Percentiles rank a stretch among this genome's conserved stretches.
Conservation (phyloP, 805 yeast species). For the Diddensiella caesifluorescens region DNA sequence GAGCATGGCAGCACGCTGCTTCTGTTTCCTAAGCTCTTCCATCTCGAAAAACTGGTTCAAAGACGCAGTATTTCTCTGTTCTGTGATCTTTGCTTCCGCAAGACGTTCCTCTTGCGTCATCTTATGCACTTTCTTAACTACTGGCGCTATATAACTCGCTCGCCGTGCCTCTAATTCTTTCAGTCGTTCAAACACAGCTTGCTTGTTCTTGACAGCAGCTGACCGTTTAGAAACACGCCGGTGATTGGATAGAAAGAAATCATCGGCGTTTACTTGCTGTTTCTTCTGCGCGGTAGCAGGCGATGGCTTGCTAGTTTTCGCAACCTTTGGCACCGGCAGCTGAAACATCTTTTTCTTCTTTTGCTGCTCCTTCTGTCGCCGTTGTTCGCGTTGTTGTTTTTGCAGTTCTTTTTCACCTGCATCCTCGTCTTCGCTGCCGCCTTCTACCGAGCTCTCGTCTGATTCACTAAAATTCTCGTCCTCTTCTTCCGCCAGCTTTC, state of each 20-base stretch:
- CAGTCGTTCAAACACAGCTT: constrained; percentile 68
- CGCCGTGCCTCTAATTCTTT: constrained; percentile 61
- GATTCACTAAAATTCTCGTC: constrained; percentile 47
- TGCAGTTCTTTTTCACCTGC: constrained; percentile 64
- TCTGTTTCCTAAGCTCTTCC: constrained; percentile 73
- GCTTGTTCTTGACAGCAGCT: constrained; percentile 70
- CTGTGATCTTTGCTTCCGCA: constrained; percentile 85
- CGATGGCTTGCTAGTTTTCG: constrained; percentile 29
- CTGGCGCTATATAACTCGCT: constrained; percentile 35
- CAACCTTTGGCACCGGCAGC: constrained; percentile 34
- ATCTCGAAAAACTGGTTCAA: constrained; percentile 75
- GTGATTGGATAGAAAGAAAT: constrained; percentile 43
- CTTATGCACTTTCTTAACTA: constrained; percentile 23
- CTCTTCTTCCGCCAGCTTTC: constrained; percentile 24
- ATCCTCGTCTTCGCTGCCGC: constrained; percentile 54
- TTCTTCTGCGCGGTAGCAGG: constrained; percentile 24
- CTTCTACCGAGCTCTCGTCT: constrained; percentile 39
- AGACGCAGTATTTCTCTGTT: constrained; percentile 65
- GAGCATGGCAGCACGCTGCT: constrained; percentile 65
- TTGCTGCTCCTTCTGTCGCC: constrained; percentile 23
- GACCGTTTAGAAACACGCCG: constrained; percentile 74
- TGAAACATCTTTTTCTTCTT: constrained; percentile 32
- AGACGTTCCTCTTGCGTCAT: constrained; percentile 67
- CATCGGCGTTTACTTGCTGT: constrained; percentile 29
- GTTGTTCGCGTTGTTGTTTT: constrained; percentile 35